phyloP scores from a whole-genome alignment of 2,329 filamentous ascomycete genomes.

The Sphaerulina vaccinii region DNA sequence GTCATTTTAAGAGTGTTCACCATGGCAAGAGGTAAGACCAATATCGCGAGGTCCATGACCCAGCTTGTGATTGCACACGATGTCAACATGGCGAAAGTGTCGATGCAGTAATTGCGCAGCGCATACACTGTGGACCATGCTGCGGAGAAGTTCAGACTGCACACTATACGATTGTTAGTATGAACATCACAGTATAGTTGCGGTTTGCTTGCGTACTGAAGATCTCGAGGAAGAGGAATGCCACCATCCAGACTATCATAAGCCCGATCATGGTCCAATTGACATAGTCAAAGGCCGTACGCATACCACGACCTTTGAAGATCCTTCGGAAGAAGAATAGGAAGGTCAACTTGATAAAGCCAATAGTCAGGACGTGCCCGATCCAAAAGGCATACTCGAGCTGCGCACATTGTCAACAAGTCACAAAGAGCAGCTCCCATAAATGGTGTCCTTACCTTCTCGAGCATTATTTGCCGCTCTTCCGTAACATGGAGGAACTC shows the following conservation, averaged over 20 bases:
- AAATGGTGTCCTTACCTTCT: conserved; percentile 9
- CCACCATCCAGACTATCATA: conserved; percentile 15
- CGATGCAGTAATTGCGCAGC: conserved; percentile 12
- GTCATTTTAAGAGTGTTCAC: conserved; percentile 16
- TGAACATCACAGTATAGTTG: not conserved
- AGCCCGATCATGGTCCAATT: conserved; percentile 20
- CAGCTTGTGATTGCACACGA: conserved; percentile 13
- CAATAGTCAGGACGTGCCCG: conserved; percentile 18
- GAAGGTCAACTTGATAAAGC: conserved; percentile 21
- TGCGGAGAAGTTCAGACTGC: conserved; percentile 14
- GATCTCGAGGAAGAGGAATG: conserved; percentile 14
- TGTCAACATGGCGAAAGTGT: conserved; percentile 18
- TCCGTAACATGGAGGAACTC: conserved; percentile 10
- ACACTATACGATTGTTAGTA: conserved; percentile 4
- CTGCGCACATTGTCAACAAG: not conserved
- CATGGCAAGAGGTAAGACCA: conserved; percentile 19
- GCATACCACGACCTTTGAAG: conserved; percentile 10
- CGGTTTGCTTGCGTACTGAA: conserved; percentile 7
- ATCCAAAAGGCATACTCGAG: conserved; percentile 23
- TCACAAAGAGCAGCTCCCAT: not conserved
- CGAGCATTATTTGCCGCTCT: conserved; percentile 13
- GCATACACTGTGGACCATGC: conserved; percentile 16
- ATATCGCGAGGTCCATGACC: conserved; percentile 15
- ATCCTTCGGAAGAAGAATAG: conserved; percentile 21
- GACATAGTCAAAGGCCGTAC: conserved; percentile 17